Base-by-base conservation (phyloP, 495 filamentous ascomycete species). In the Chaetomidium leptoderma region DNA sequence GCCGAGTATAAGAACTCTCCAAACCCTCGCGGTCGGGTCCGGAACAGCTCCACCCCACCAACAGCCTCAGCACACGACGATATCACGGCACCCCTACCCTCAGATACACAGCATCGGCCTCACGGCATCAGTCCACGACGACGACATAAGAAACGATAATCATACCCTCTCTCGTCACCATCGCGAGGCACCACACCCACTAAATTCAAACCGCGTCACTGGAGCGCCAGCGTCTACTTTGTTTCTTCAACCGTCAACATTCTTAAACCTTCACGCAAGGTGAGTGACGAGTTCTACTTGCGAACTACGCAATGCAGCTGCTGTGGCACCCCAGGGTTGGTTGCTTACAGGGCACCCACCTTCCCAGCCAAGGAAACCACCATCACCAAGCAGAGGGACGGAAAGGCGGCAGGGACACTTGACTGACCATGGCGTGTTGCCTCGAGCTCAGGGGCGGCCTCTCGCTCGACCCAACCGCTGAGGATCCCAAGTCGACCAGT, bases 1-100 rank as follows among this genome's bases (percentile, higher is more conserved):
- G 21, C 30, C 54, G 21, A 48, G 55, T 58, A 58, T 58, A 58
- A 58, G 46, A 24, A 33, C 4, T 32, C 16, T 48, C 35, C 16
- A 4, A 24, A 9, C 23, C 42, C 30, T 52, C 49, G 35, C 3
- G n/a, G 29, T 48, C 32, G 16, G 16, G 7, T 1, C 2, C 30
- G 24, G 13, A 43, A 24, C 10, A n/a, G 49, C 49, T 52, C 49
- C 33, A 52, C 24, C 16, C 39, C 24, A 39, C 23, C 49, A 40
- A 14, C 16, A 24, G 19, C 4, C 47, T 36, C 19, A 21, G 23
- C 29, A 36, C 16, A 36, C 17, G 13, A 27, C 19, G 10, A 4
- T 2, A 33, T 35, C 29, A 21, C 33, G 16, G 40, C 24, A 19
- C 11, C 13, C 4, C 7, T 4, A 8, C 11, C 33, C n/a, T n/a